Evolutionary conservation across 2,329 filamentous ascomycete species (phyloP).

Genomic region (Phyllosticta capitalensis): DNA sequence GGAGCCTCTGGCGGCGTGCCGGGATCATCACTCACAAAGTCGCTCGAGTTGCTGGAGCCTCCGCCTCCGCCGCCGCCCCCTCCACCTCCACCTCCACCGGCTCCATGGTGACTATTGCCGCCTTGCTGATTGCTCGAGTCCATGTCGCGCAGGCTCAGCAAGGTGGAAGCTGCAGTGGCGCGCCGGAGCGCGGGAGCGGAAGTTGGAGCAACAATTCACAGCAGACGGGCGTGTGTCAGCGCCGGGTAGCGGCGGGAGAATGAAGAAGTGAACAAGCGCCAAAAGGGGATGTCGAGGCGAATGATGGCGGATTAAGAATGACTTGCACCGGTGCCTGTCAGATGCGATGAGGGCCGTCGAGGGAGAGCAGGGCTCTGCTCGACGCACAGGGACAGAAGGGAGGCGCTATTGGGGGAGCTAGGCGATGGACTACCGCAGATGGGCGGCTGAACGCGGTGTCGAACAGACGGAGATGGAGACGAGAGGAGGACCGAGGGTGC

Average conservation of each 20-base stretch:
- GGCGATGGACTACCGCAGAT: background rate
- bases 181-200: slow-evolving; percentile 3
- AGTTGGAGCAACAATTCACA: slow-evolving; percentile 1
- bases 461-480: background rate
- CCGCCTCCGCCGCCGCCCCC: slow-evolving; percentile 30
- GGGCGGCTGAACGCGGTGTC: background rate
- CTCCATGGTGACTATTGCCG: background rate
- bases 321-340: background rate
- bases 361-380: background rate
- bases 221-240: background rate
- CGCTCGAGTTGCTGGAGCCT: slow-evolving; percentile 77
- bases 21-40: slow-evolving; percentile 63
- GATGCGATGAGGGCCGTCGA: background rate
- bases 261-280: background rate
- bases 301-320: background rate
- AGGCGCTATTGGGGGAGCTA: background rate
- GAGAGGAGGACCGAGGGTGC: background rate
- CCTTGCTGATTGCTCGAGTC: slow-evolving; percentile 3
- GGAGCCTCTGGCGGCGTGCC: background rate
- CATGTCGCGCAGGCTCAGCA: slow-evolving; percentile 8
- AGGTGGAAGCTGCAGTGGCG: slow-evolving; percentile 5
- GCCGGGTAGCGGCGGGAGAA: background rate
- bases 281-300: background rate
- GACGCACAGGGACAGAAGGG: background rate
- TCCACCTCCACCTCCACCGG: slow-evolving; percentile 24